Percentiles rank a stretch among this genome's conserved stretches.
phyloP scores from a whole-genome alignment of 805 yeast species.

The Candida corydali region DNA sequence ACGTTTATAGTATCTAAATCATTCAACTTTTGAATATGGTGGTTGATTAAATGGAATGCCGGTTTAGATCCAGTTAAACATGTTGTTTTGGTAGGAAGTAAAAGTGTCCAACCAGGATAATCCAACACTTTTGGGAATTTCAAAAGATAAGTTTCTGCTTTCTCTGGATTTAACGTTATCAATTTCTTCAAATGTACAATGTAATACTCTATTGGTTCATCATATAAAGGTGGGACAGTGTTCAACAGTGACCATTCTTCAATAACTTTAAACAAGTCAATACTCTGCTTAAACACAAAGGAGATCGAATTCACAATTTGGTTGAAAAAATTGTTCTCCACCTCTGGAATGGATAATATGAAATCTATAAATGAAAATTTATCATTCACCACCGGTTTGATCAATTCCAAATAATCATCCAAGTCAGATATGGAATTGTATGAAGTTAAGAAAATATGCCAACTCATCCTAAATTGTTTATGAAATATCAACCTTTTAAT shows the following conservation, averaged over 20 bases:
- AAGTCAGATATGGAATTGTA: conserved; percentile 29
- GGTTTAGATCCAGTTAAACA: not conserved
- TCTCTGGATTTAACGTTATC: not conserved
- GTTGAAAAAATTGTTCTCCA: conserved; percentile 12
- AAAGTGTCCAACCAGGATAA: conserved; percentile 4
- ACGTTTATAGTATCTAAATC: conserved; percentile 1
- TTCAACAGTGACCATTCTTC: not conserved
- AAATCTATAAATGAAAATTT: conserved; percentile 24
- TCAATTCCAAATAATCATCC: conserved; percentile 31
- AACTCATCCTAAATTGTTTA: conserved; percentile 24
- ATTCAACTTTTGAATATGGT: not conserved
- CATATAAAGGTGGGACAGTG: not conserved
- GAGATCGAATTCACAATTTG: conserved; percentile 17
- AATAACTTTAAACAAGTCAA: not conserved
- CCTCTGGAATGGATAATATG: conserved; percentile 17
- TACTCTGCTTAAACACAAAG: not conserved
- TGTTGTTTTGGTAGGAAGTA: conserved; percentile 1
- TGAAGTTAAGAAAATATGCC: conserved; percentile 25
- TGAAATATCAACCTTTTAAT: conserved; percentile 29
- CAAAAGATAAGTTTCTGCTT: not conserved
- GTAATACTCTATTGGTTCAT: not conserved
- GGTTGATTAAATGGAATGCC: not conserved
- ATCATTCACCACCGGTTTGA: conserved; percentile 17
- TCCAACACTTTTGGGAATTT: not conserved
- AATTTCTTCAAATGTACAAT: conserved; percentile 1